Percentiles rank a stretch among this genome's conserved stretches.
These are phyloP conservation scores for Paracorniculantispora psalliotae DNA, from an alignment of 2,329 filamentous ascomycete genomes.

Conservation along the genomic window DNA sequence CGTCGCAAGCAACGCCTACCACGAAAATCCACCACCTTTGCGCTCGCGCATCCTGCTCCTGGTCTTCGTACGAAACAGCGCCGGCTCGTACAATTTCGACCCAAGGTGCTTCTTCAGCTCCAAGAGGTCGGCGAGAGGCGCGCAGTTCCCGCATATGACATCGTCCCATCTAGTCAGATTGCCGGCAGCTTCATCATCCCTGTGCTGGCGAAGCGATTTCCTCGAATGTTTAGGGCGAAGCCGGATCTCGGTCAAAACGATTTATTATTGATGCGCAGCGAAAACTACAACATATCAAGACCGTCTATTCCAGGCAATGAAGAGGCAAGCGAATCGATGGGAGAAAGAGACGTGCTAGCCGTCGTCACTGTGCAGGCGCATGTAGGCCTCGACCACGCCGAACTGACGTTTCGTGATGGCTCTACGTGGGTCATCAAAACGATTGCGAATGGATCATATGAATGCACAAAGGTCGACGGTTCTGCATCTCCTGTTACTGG, in stretches of 20 bases:
- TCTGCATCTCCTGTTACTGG: slow-evolving; percentile 56
- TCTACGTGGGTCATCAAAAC: slow-evolving; percentile 52
- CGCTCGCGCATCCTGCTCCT: slow-evolving; percentile 64
- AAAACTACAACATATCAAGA: slow-evolving; percentile 49
- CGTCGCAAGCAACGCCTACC: slow-evolving; percentile 40
- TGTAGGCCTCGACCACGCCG: slow-evolving; percentile 46
- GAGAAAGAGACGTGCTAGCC: slow-evolving; percentile 55
- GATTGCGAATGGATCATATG: slow-evolving; percentile 54
- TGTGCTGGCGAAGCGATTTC: slow-evolving; percentile 55
- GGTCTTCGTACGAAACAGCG: slow-evolving; percentile 56
- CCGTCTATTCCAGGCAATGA: slow-evolving; percentile 26
- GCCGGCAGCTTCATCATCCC: slow-evolving; percentile 52
- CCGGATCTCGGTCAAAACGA: slow-evolving; percentile 63
- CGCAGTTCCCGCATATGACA: slow-evolving; percentile 64
- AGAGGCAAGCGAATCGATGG: slow-evolving; percentile 42
- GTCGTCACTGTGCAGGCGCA: slow-evolving; percentile 59
- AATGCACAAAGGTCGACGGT: slow-evolving; percentile 58
- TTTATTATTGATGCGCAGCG: slow-evolving; percentile 65
- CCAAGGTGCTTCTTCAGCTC: slow-evolving; percentile 65
- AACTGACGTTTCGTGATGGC: slow-evolving; percentile 63
- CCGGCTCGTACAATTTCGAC: slow-evolving; percentile 61
- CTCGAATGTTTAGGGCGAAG: slow-evolving; percentile 58
- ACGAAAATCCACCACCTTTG: slow-evolving; percentile 57
- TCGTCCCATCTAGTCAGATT: slow-evolving; percentile 63
- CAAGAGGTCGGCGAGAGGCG: slow-evolving; percentile 60